These are phyloP conservation scores for Mycena alexandri DNA, from an alignment of 768 basidiomycete genomes.

Conservation along the genomic window DNA sequence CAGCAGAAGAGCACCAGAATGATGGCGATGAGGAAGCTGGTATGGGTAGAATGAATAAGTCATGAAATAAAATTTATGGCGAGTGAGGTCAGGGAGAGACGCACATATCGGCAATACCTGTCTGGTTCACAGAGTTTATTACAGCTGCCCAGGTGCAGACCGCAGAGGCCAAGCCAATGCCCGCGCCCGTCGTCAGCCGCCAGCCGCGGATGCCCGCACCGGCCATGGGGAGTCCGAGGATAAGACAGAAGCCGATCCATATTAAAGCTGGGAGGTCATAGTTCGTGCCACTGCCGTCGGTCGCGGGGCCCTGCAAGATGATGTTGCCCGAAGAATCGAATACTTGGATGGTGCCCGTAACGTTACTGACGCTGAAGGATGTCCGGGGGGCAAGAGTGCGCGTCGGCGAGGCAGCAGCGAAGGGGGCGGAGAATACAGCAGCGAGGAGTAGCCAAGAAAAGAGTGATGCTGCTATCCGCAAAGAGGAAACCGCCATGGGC, in stretches of 20 bases:
- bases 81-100: not conserved
- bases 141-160: conserved; percentile 73
- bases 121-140: conserved; percentile 63
- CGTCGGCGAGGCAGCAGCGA: conserved; percentile 29
- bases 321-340: conserved; percentile 57
- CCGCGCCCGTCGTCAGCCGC: conserved; percentile 67
- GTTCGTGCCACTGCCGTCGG: conserved; percentile 69
- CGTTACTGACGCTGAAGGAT: conserved; percentile 43
- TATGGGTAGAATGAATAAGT: too few relatives aligned
- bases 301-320: conserved; percentile 66
- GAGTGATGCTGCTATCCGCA: conserved; percentile 27
- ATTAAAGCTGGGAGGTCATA: conserved; percentile 64
- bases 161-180: conserved; percentile 63
- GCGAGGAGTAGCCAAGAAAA: conserved; percentile 27
- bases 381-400: conserved; percentile 13
- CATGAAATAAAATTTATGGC: too few relatives aligned
- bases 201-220: conserved; percentile 69
- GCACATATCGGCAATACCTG: conserved; percentile 63
- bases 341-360: conserved; percentile 56
- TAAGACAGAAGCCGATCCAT: conserved; percentile 69
- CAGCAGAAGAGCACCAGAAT: conserved; percentile 62
- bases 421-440: conserved; percentile 7
- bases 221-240: conserved; percentile 66
- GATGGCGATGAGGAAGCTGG: conserved; percentile 58
- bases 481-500: conserved; percentile 29